Base-by-base conservation (phyloP, 345 rosid genomes). In the Eucalyptus curtisii region DNA sequence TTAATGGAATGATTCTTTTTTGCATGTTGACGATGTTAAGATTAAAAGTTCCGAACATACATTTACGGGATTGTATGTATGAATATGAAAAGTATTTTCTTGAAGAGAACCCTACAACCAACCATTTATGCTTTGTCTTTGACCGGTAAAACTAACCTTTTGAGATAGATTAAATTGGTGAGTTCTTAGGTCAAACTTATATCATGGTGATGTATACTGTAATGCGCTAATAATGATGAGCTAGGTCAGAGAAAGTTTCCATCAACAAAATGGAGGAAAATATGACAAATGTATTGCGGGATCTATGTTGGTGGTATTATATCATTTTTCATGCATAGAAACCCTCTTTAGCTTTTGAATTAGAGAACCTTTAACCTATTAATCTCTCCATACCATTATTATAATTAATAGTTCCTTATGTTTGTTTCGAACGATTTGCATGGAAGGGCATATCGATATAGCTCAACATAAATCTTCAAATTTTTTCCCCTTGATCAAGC, bases 11-110 rank as follows among this genome's bases (percentile, higher is more conserved):
- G 24, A 17, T 33, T 68, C 7, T 33, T 61, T 27, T 61, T 12
- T 61, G 0, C 17, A 55, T 27, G 0, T 0, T 3, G 33, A 7
- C 0, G 68, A 61, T 12, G 1, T 33, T 33, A 31, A 8, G 44
- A 40, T 68, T 17, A 17, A 68, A 33, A 68, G 80, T 10, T 68
- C 13, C 25, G 10, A 33, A 68, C 0, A 4, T 0, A 9, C 13
- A 33, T 52, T 6, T 76, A 13, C 2, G 3, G 0, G 8, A 19
- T 37, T 13, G 81, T 37, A 0, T 10, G 45, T 33, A 19, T 33
- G 13, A 37, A 42, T 4, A 71, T 0, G 81, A 33, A 33, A 1
- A 7, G 25, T 37, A 37, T 71, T 71, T 71, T 76, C 7, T 40
- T 40, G 82, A 16, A 11, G 22, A 13, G 24, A 76, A 40, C 47